Evolutionary conservation across 2,329 filamentous ascomycete genomes (phyloP).

Genomic region (Fusarium penzigii): DNA sequence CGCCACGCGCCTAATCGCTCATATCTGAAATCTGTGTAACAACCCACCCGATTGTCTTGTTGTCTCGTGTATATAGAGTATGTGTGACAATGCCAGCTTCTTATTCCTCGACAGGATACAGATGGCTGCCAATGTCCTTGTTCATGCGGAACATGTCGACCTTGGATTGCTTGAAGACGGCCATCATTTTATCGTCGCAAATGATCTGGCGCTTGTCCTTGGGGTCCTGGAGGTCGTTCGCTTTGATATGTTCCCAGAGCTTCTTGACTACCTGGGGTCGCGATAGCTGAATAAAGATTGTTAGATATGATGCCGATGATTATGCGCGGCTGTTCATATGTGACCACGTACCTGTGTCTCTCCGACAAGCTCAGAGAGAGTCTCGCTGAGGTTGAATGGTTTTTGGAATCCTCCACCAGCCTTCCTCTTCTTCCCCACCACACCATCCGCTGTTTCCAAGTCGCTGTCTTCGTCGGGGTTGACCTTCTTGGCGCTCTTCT

Average conservation of each 20-base stretch:
- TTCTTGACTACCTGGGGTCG: slow-evolving; percentile 95
- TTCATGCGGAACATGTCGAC: slow-evolving; percentile 99
- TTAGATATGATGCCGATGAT: slow-evolving; percentile 7
- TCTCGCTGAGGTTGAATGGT: slow-evolving; percentile 71
- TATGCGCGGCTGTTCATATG: background rate
- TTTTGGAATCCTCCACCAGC: slow-evolving; percentile 94
- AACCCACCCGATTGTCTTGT: background rate
- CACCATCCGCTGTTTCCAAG: slow-evolving; percentile 61
- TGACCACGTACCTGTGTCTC: slow-evolving; percentile 61
- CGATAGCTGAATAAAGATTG: slow-evolving; percentile 62
- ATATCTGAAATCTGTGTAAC: slow-evolving; percentile 20
- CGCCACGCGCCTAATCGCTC: slow-evolving; percentile 28
- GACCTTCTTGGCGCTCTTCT: slow-evolving; percentile 76
- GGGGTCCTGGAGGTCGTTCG: slow-evolving; percentile 84
- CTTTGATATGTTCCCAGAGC: slow-evolving; percentile 94
- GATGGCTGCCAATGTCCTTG: slow-evolving; percentile 86
- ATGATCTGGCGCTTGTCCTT: slow-evolving; percentile 87
- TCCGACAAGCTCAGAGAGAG: slow-evolving; percentile 69
- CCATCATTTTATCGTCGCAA: slow-evolving; percentile 89
- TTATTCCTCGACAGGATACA: slow-evolving; percentile 68
- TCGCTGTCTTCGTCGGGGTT: slow-evolving; percentile 81
- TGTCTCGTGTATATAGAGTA: background rate
- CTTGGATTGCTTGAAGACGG: slow-evolving; percentile 86
- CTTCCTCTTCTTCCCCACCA: slow-evolving; percentile 64
- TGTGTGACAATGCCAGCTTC: slow-evolving; percentile 1